Evolutionary conservation across 2,329 filamentous ascomycete genomes (phyloP).

Genomic region (Ophiobolus disseminans): DNA sequence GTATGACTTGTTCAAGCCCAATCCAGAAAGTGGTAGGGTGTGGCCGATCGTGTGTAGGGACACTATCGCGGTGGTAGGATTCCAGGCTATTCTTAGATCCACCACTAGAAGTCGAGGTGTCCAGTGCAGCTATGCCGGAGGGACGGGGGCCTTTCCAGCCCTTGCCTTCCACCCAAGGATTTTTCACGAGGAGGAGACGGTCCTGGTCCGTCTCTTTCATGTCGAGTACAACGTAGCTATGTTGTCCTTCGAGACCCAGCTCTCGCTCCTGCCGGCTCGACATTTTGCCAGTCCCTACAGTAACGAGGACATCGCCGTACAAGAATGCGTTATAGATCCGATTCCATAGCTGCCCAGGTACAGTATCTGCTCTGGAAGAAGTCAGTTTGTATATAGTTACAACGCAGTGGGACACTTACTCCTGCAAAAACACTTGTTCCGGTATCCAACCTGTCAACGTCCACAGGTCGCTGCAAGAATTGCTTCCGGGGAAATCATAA

Average conservation of each 20-base stretch:
- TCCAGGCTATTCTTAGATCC: conserved; percentile 25
- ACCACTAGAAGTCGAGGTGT: conserved; percentile 23
- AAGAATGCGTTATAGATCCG: conserved; percentile 77
- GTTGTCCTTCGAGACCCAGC: conserved; percentile 83
- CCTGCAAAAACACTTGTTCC: conserved; percentile 90
- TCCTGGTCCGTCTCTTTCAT: conserved; percentile 70
- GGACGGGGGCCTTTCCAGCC: conserved; percentile 68
- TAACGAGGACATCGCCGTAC: conserved; percentile 82
- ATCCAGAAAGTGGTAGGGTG: conserved; percentile 91
- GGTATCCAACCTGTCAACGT: conserved; percentile 95
- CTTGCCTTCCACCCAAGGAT: conserved; percentile 89
- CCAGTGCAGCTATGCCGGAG: conserved; percentile 20
- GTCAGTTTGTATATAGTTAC: conserved; percentile 10
- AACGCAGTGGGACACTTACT: conserved; percentile 50
- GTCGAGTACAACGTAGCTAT: conserved; percentile 91
- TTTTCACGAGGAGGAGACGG: conserved; percentile 83
- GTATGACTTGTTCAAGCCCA: conserved; percentile 81
- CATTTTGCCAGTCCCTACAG: conserved; percentile 86
- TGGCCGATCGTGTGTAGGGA: conserved; percentile 42
- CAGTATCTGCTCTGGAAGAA: conserved; percentile 71
- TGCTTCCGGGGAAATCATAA: conserved; percentile 97
- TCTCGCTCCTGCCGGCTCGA: conserved; percentile 77
- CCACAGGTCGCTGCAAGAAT: conserved; percentile 94
- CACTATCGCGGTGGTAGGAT: conserved; percentile 34
- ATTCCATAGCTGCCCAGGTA: conserved; percentile 77